Percentiles rank a stretch among this genome's conserved stretches.
These are phyloP conservation scores for Acer negundo DNA, from an alignment of 345 rosid species.

Conservation along the genomic window DNA sequence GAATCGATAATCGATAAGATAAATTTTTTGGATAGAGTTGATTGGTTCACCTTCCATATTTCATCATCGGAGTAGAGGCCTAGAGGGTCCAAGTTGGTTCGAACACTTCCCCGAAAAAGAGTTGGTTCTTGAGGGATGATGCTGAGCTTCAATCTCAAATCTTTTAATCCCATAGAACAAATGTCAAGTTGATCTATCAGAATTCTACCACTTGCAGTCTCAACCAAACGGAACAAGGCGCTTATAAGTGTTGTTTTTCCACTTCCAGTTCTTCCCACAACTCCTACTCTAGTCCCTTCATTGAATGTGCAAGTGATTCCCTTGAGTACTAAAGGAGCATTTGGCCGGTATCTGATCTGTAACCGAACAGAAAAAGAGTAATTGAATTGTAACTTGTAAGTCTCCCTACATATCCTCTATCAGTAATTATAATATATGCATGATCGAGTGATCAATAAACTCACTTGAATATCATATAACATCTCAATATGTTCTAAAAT, in stretches of 20 bases:
- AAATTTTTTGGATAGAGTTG: background rate
- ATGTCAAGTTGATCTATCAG: conserved; percentile 77
- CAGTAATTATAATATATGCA: background rate
- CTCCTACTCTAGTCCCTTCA: conserved; percentile 63
- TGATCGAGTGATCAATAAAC: too few species aligned
- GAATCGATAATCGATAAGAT: background rate
- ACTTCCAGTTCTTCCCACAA: conserved; percentile 93
- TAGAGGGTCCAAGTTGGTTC: conserved; percentile 85
- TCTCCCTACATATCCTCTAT: background rate
- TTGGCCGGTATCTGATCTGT: conserved; percentile 36
- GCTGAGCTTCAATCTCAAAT: conserved; percentile 82
- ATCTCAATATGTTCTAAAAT: background rate
- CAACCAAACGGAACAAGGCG: conserved; percentile 85
- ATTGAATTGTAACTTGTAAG: background rate
- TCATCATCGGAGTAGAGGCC: conserved; percentile 69
- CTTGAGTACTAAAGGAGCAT: conserved; percentile 36
- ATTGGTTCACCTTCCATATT: conserved; percentile 71
- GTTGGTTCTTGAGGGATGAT: conserved; percentile 97
- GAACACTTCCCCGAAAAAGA: conserved; percentile 76
- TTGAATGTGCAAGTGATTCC: conserved; percentile 40
- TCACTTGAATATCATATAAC: background rate
- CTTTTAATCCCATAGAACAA: conserved; percentile 74
- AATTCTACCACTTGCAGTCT: conserved; percentile 71
- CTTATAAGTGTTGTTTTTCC: conserved; percentile 89
- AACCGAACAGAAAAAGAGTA: background rate